A percentile compares a stretch with the other conserved stretches of the same genome.
Evolutionary conservation across 73 alveolate species (phyloP).

Genomic region (Tetrahymena borealis): DNA sequence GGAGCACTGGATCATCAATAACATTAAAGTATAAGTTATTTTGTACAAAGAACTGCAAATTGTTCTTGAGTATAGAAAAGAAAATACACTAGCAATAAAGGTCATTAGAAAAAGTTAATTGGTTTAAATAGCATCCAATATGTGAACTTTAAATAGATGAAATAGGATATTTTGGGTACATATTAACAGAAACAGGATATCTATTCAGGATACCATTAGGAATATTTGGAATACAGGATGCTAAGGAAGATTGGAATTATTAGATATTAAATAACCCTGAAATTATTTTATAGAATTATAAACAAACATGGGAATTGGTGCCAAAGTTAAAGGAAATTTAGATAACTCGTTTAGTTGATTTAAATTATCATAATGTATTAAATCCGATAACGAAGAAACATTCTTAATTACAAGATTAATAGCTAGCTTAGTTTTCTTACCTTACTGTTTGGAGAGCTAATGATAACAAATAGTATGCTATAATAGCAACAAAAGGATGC

Average conservation of each 20-base stretch:
- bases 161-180: neutral
- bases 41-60: neutral
- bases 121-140: neutral
- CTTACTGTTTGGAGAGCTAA: neutral
- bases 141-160: neutral
- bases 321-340: neutral
- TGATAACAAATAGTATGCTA: neutral
- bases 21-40: neutral
- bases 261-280: neutral
- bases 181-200: neutral
- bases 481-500: neutral
- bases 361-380: neutral
- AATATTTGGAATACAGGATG: neutral
- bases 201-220: neutral
- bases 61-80: neutral
- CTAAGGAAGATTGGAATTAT: neutral
- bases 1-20: neutral
- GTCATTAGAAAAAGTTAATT: neutral
- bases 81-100: neutral
- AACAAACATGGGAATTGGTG: neutral
- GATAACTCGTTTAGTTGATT: neutral
- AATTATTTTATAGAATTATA: neutral
- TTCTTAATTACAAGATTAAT: neutral
- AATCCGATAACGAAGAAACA: neutral
- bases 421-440: neutral